Percentiles rank a stretch among this genome's conserved stretches.
phyloP scores from a whole-genome alignment of 2,329 filamentous ascomycete genomes.

The Pseudopithomyces maydicus region DNA sequence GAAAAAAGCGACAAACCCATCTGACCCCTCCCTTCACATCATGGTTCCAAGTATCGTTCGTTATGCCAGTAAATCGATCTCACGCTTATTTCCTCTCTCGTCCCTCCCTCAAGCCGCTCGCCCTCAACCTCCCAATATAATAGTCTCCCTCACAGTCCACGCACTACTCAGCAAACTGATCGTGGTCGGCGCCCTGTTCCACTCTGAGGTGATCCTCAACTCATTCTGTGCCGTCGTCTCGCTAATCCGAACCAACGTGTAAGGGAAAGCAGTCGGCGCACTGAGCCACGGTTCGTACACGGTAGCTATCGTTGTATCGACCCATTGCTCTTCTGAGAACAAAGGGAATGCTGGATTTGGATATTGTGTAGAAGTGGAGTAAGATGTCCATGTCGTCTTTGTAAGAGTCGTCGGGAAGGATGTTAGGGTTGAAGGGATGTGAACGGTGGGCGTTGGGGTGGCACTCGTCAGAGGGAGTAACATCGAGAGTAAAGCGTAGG shows the following conservation, averaged over 20 bases:
- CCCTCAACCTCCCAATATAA: not conserved
- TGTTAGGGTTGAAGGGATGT: not conserved
- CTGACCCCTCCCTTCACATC: no score
- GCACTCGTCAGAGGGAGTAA: not conserved
- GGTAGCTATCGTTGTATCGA: not conserved
- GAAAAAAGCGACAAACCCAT: no score
- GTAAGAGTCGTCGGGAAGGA: not conserved
- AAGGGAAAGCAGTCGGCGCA: not conserved
- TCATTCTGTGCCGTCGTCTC: not conserved
- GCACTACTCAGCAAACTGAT: not conserved
- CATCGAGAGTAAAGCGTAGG: not conserved
- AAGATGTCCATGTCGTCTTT: not conserved
- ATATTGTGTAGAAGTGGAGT: not conserved
- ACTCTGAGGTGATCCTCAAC: not conserved
- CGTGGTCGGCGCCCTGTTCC: not conserved
- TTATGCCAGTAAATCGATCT: no score
- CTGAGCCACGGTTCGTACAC: not conserved
- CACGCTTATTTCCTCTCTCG: not conserved
- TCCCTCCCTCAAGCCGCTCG: not conserved
- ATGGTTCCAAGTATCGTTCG: no score
- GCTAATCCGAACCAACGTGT: not conserved
- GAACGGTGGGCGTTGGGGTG: not conserved
- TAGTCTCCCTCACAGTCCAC: not conserved
- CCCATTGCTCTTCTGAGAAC: not conserved
- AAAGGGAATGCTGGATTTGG: not conserved